A percentile compares a stretch with the other conserved stretches of the same genome.
Evolutionary conservation across 768 basidiomycete species (phyloP).

Genomic region (Trametes gibbosa): DNA sequence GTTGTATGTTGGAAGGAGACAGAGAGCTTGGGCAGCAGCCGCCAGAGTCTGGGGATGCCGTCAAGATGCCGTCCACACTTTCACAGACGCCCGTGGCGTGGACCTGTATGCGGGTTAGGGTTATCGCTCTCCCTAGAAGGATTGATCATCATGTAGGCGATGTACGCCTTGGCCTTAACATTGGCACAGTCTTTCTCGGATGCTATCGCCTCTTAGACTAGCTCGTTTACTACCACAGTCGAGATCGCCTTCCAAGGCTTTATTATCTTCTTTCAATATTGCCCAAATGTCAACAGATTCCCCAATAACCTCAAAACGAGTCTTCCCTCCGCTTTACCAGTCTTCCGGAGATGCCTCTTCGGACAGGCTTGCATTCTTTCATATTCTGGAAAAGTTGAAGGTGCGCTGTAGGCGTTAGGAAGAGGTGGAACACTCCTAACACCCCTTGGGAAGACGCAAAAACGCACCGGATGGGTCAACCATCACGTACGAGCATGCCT

Average conservation of each 20-base stretch:
- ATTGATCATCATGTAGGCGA: too few species aligned
- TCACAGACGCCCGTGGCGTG: not conserved
- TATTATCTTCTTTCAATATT: too few species aligned
- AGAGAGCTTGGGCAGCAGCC: not conserved
- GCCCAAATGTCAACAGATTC: not conserved
- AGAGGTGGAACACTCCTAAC: too few species aligned
- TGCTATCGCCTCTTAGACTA: too few species aligned
- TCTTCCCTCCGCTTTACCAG: conserved; percentile 59
- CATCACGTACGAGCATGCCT: conserved; percentile 52
- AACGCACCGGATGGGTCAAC: conserved; percentile 93
- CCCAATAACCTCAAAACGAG: conserved; percentile 34
- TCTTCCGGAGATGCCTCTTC: conserved; percentile 48
- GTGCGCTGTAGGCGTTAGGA: conserved; percentile 34
- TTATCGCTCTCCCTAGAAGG: too few species aligned
- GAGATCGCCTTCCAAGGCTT: too few species aligned
- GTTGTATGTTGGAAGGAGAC: not conserved
- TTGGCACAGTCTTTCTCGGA: too few species aligned
- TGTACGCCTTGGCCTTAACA: too few species aligned
- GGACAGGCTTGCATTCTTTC: conserved; percentile 88
- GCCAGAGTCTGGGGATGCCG: too few species aligned
- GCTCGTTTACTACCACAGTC: too few species aligned
- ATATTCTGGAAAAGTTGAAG: conserved; percentile 86
- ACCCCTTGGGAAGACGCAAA: conserved; percentile 68
- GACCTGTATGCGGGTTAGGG: too few species aligned
- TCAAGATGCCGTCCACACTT: not conserved